Evolutionary conservation across 2,329 filamentous ascomycete genomes (phyloP).

Genomic region (Aspergillus sp.): DNA sequence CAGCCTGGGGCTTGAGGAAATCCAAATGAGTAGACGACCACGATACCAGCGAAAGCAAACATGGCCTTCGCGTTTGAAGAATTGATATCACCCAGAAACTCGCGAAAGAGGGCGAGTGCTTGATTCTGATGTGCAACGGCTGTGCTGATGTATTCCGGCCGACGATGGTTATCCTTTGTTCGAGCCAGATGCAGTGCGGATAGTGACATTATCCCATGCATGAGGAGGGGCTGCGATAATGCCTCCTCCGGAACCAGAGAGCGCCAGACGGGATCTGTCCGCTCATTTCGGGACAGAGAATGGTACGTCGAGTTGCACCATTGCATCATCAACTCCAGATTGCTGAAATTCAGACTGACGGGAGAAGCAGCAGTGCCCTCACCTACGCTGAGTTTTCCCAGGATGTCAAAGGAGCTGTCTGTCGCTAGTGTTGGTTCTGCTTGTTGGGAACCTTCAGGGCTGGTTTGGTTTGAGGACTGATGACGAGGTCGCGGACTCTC

Average conservation of each 20-base stretch:
- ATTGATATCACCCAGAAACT: conserved; percentile 26
- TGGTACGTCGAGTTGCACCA: conserved; percentile 33
- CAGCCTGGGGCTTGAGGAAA: conserved; percentile 24
- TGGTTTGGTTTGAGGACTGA: conserved; percentile 11
- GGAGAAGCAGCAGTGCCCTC: conserved; percentile 6
- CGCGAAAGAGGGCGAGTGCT: conserved; percentile 29
- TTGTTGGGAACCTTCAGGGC: conserved; percentile 13
- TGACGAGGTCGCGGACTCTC: conserved; percentile 15
- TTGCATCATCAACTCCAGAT: conserved; percentile 40
- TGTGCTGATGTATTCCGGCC: conserved; percentile 26
- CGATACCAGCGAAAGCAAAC: conserved; percentile 33
- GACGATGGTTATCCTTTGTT: conserved; percentile 18
- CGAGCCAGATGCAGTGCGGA: conserved; percentile 31
- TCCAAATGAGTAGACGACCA: conserved; percentile 35
- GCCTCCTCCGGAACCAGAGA: conserved; percentile 27
- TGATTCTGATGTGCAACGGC: conserved; percentile 33
- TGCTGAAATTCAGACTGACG: conserved; percentile 36
- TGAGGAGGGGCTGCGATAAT: conserved; percentile 28
- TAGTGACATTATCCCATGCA: conserved; percentile 32
- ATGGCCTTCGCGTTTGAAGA: conserved; percentile 35
- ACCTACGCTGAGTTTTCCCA: conserved; percentile 15
- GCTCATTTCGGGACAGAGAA: conserved; percentile 21
- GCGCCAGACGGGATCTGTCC: conserved; percentile 30
- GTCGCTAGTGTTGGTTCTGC: conserved; percentile 8
- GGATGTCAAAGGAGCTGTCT: conserved; percentile 19